phyloP scores from a whole-genome alignment of 1,284 basidiomycete genomes.

The Ceratobasidium theobromae region DNA sequence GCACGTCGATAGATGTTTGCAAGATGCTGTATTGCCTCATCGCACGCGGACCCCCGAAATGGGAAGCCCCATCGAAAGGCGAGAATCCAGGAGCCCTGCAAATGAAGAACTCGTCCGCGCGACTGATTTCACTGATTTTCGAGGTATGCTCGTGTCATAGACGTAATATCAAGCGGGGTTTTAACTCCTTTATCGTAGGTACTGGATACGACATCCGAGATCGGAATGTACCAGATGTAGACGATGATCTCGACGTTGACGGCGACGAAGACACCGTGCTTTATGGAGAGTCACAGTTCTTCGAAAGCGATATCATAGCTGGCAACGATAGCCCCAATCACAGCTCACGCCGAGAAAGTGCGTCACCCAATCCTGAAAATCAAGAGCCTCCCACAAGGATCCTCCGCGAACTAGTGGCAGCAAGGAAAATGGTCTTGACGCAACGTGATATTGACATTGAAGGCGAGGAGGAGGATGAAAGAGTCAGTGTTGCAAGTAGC shows the following conservation, averaged over 20 bases:
- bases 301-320: constrained; percentile 63
- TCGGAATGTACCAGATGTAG: constrained; percentile 58
- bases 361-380: neutral
- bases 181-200: constrained; percentile 44
- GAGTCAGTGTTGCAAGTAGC: constrained; percentile 21
- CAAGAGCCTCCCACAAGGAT: neutral
- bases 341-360: constrained; percentile 45
- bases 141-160: constrained; percentile 42
- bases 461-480: constrained; percentile 37
- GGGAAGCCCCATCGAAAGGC: constrained; percentile 41
- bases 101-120: constrained; percentile 44
- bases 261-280: constrained; percentile 57
- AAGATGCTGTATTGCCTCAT: constrained; percentile 54
- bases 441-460: constrained; percentile 34
- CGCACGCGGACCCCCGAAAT: constrained; percentile 43
- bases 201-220: constrained; percentile 67
- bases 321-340: constrained; percentile 47
- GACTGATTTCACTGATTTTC: constrained; percentile 45
- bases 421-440: constrained; percentile 5
- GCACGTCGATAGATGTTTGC: constrained; percentile 73
- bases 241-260: constrained; percentile 75
- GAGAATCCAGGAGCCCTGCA: constrained; percentile 41
- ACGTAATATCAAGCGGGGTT: constrained; percentile 20
- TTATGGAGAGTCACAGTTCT: constrained; percentile 71
- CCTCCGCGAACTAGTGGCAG: constrained; percentile 10